Percentiles rank a stretch among this genome's conserved stretches.
Evolutionary conservation across 2,329 filamentous ascomycete species (phyloP).

Genomic region (Capronia epimyces): DNA sequence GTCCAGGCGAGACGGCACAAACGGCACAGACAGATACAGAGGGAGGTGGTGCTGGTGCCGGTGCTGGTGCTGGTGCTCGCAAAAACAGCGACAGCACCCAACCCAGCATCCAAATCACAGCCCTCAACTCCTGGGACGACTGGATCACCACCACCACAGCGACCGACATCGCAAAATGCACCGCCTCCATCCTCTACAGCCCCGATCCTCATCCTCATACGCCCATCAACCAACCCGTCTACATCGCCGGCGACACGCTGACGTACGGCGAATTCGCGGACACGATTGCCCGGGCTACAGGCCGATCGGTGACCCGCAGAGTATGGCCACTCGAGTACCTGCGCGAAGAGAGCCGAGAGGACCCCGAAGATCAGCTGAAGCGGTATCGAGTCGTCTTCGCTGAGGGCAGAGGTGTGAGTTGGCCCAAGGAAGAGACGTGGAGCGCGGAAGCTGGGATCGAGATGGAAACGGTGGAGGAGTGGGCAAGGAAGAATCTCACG

Average conservation of each 20-base stretch:
- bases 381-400: constrained; percentile 61
- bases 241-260: constrained; percentile 58
- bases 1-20: too few species aligned
- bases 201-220: too few species aligned
- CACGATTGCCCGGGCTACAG: constrained; percentile 45
- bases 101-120: constrained; percentile 44
- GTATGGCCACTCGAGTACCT: constrained; percentile 47
- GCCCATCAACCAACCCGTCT: constrained; percentile 47
- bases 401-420: constrained; percentile 53
- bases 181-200: constrained; percentile 53
- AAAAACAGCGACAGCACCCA: too few species aligned
- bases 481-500: constrained; percentile 8
- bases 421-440: constrained; percentile 51
- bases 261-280: constrained; percentile 53
- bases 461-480: constrained; percentile 21
- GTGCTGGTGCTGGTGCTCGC: too few species aligned
- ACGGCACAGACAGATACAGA: too few species aligned
- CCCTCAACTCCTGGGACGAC: constrained; percentile 58
- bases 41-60: too few species aligned
- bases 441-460: constrained; percentile 37
- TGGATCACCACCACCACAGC: constrained; percentile 58
- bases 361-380: constrained; percentile 47
- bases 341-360: constrained; percentile 41
- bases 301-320: constrained; percentile 44
- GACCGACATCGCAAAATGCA: constrained; percentile 57